A percentile compares a stretch with the other conserved stretches of the same genome.
These are phyloP conservation scores for Nemania bipapillata DNA, from an alignment of 2,329 filamentous ascomycete genomes.

Conservation along the genomic window DNA sequence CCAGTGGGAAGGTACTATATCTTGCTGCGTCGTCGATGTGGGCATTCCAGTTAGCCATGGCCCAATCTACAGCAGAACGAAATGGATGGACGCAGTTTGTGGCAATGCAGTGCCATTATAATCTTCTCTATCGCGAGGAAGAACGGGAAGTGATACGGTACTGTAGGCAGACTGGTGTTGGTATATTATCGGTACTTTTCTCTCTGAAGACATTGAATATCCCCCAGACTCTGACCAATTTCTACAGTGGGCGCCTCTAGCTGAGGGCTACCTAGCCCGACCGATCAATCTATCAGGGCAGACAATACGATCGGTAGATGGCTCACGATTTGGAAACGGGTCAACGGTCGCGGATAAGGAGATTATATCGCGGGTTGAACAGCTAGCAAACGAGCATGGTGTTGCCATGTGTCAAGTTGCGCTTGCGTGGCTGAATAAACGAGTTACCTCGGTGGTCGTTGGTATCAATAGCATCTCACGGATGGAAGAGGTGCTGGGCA, in stretches of 20 bases:
- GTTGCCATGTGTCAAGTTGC: slow-evolving; percentile 69
- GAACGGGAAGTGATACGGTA: slow-evolving; percentile 59
- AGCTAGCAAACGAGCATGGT: slow-evolving; percentile 56
- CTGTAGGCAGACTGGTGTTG: slow-evolving; percentile 57
- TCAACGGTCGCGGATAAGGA: slow-evolving; percentile 4
- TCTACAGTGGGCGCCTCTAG: slow-evolving; percentile 51
- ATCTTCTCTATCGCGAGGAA: slow-evolving; percentile 72
- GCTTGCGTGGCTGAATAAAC: slow-evolving; percentile 65
- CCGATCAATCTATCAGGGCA: slow-evolving; percentile 15
- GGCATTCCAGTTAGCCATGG: slow-evolving; percentile 23
- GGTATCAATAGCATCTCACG: slow-evolving; percentile 63
- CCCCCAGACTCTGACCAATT: slow-evolving; percentile 14
- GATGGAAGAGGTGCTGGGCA: slow-evolving; percentile 65
- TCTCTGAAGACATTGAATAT: slow-evolving; percentile 16
- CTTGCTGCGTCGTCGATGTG: slow-evolving; percentile 65
- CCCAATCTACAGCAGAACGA: slow-evolving; percentile 62
- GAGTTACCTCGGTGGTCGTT: slow-evolving; percentile 52
- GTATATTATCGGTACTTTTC: slow-evolving; percentile 50
- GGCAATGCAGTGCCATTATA: slow-evolving; percentile 71
- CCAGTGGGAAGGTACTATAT: slow-evolving; percentile 67
- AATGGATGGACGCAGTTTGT: slow-evolving; percentile 68
- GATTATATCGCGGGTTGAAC: slow-evolving; percentile 38
- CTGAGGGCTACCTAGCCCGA: slow-evolving; percentile 21
- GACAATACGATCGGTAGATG: slow-evolving; percentile 15
- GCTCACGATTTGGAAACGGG: slow-evolving; percentile 14